phyloP scores from a whole-genome alignment of 2,329 filamentous ascomycete genomes.

The Cryphonectria nitschkei region DNA sequence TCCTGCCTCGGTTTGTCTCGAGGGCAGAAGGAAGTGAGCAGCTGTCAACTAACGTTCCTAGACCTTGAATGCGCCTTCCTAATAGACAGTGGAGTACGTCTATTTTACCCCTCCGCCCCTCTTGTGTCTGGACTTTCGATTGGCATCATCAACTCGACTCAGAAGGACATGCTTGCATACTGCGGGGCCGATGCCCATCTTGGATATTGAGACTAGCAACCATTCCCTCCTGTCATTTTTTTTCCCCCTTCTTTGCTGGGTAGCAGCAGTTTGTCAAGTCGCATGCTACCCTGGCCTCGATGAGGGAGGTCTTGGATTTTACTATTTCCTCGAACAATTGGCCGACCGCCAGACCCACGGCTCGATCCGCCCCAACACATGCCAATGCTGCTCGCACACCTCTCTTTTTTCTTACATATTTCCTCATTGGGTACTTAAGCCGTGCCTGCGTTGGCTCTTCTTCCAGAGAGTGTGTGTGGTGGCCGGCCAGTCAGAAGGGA shows the following conservation, averaged over 20 bases:
- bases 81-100: not conserved
- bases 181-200: not conserved
- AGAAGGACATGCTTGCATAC: not conserved
- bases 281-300: not conserved
- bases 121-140: not conserved
- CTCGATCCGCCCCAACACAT: not conserved
- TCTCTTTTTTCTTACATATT: not conserved
- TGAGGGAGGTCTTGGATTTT: not conserved
- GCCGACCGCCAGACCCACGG: not conserved
- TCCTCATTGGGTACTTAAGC: constrained; percentile 3
- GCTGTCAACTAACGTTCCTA: not conserved
- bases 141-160: not conserved
- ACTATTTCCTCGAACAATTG: not conserved
- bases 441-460: not conserved
- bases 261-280: not conserved
- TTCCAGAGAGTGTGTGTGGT: not conserved
- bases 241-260: not conserved
- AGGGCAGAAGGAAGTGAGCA: constrained; percentile 1
- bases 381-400: not conserved
- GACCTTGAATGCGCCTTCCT: not conserved
- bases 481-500: not conserved
- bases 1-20: not conserved
- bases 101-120: not conserved
- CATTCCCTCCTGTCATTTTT: not conserved
- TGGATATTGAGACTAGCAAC: not conserved